These are phyloP conservation scores for Linnemannia zychae DNA, from an alignment of 192 early-diverging fungal genomes.

Conservation along the genomic window DNA sequence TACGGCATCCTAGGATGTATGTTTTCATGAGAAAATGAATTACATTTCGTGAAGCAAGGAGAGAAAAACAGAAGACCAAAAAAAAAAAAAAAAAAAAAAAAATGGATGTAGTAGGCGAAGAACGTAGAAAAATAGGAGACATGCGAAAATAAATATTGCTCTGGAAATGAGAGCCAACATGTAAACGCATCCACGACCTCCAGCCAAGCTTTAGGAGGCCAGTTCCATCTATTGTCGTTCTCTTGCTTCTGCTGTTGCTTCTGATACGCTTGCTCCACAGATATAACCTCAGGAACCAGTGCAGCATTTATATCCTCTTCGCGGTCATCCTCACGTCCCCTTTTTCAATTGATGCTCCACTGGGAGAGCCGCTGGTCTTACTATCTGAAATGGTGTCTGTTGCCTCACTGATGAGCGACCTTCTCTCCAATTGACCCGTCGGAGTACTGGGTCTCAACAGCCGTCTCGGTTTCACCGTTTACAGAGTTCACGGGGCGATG, in stretches of 20 bases:
- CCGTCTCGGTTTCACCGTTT: slow-evolving; percentile 45
- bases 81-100: no score
- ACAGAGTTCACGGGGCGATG: slow-evolving; percentile 27
- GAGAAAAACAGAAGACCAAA: no score
- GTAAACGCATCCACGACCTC: slow-evolving; percentile 27
- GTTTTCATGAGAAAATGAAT: not conserved
- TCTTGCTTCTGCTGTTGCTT: slow-evolving; percentile 14
- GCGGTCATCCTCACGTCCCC: slow-evolving; percentile 27
- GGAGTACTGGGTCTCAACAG: slow-evolving; percentile 31
- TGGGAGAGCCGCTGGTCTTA: not conserved
- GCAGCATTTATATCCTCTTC: slow-evolving; percentile 22
- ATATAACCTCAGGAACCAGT: slow-evolving; percentile 24
- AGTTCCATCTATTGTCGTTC: slow-evolving; percentile 14
- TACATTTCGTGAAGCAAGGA: no score
- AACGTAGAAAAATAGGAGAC: no score
- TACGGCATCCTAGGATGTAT: not conserved
- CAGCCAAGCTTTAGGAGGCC: slow-evolving; percentile 42
- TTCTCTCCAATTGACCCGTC: slow-evolving; percentile 48
- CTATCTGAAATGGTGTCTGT: not conserved
- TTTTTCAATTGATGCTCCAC: not conserved
- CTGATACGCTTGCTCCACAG: slow-evolving; percentile 6
- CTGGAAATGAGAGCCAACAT: no score
- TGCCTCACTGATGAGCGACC: slow-evolving; percentile 12
- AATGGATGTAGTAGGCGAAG: no score
- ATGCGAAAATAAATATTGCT: no score